Evolutionary conservation across 2,329 filamentous ascomycete species (phyloP).

Genomic region (Trichoderma sp.): DNA sequence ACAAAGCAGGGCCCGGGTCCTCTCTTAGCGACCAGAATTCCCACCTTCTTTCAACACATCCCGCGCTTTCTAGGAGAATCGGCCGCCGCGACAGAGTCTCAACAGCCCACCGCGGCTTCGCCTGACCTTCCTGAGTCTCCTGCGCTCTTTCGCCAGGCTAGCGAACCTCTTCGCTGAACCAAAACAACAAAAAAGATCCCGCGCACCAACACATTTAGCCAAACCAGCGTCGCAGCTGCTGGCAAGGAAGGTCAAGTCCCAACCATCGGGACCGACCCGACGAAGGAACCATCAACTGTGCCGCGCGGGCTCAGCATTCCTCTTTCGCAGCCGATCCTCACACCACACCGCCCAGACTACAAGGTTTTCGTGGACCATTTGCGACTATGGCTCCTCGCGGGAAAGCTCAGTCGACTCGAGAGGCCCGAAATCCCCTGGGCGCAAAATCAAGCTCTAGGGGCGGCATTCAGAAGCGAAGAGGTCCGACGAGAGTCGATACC

Average conservation of each 20-base stretch:
- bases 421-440: conserved; percentile 31
- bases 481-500: conserved; percentile 43
- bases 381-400: conserved; percentile 37
- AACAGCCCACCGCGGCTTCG: neutral
- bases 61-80: neutral
- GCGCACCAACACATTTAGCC: neutral
- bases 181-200: neutral
- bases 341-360: neutral
- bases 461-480: conserved; percentile 47
- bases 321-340: neutral
- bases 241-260: neutral
- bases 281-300: neutral
- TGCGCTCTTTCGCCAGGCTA: neutral
- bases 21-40: neutral
- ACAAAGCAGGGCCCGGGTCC: neutral
- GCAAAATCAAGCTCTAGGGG: conserved; percentile 39
- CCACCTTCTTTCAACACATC: neutral
- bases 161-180: neutral
- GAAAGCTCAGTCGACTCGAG: conserved; percentile 29
- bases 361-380: neutral
- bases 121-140: neutral
- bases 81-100: neutral
- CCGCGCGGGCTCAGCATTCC: neutral
- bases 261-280: neutral
- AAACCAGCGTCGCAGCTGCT: neutral